A percentile compares a stretch with the other conserved stretches of the same genome.
Conservation (phyloP, 78 protist genomes). For the slime mould (Dictyostelium discoideum) region DNA sequence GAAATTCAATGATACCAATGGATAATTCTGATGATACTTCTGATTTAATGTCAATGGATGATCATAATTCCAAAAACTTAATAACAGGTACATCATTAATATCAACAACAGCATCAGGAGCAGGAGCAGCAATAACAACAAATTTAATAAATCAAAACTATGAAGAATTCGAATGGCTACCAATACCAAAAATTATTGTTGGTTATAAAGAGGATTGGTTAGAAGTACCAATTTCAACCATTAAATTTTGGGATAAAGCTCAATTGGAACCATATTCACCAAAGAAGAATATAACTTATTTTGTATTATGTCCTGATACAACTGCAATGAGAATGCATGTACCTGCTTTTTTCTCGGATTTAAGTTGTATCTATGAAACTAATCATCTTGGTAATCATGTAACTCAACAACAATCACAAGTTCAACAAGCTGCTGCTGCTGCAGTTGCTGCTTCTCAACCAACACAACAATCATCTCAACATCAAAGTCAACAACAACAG, state of each 20-base stretch:
- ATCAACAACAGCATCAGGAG: background rate
- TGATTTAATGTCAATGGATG: background rate
- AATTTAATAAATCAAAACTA: background rate
- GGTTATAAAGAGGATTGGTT: conserved; percentile 72
- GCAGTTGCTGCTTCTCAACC: conserved; percentile 14
- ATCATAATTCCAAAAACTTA: background rate
- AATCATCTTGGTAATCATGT: conserved; percentile 75
- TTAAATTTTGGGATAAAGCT: conserved; percentile 73
- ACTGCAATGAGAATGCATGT: background rate
- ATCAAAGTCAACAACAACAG: conserved; percentile 17
- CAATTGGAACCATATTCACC: conserved; percentile 77
- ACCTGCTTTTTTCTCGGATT: conserved; percentile 53
- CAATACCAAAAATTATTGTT: conserved; percentile 50
- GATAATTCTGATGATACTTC: background rate
- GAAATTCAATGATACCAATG: background rate
- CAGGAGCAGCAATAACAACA: background rate
- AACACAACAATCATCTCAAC: conserved; percentile 19
- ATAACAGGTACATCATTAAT: background rate
- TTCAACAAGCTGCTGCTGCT: background rate
- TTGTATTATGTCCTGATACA: conserved; percentile 63
- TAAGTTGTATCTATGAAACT: conserved; percentile 46
- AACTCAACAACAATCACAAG: conserved; percentile 13
- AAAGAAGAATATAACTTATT: conserved; percentile 74
- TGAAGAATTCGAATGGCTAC: conserved; percentile 33
- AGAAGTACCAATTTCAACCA: conserved; percentile 36